A percentile compares a stretch with the other conserved stretches of the same genome.
Conservation (phyloP, 2,329 filamentous ascomycete species). For the Cladobotryum protrusum region DNA sequence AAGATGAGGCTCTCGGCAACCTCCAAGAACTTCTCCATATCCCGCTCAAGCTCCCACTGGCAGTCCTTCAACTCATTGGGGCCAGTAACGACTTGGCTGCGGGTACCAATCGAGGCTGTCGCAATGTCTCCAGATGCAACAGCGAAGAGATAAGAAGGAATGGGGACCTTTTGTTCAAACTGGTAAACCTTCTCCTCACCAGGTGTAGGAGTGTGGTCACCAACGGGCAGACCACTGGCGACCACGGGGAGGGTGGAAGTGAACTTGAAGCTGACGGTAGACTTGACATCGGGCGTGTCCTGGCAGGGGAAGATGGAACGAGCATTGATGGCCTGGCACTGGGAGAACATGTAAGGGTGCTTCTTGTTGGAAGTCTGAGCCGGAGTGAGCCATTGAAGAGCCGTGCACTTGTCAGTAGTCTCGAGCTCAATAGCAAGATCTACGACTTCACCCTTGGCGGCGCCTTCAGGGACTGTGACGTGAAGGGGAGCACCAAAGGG, state of each 20-base stretch:
- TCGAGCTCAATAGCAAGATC: slow-evolving; percentile 61
- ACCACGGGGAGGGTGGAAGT: slow-evolving; percentile 84
- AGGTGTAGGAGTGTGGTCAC: slow-evolving; percentile 37
- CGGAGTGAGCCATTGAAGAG: slow-evolving; percentile 90
- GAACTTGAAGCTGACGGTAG: slow-evolving; percentile 86
- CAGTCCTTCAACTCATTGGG: slow-evolving; percentile 79
- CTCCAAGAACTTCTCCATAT: slow-evolving; percentile 88
- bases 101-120: slow-evolving; percentile 77
- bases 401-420: slow-evolving; percentile 84
- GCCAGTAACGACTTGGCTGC: slow-evolving; percentile 78
- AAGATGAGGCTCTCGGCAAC: slow-evolving; percentile 76
- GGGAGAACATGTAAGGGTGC: slow-evolving; percentile 95
- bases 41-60: slow-evolving; percentile 85
- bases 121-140: slow-evolving; percentile 80
- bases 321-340: slow-evolving; percentile 94
- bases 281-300: slow-evolving; percentile 95
- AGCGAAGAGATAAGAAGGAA: slow-evolving; percentile 93
- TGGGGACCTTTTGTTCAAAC: slow-evolving; percentile 87
- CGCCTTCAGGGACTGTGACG: slow-evolving; percentile 52
- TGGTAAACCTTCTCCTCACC: slow-evolving; percentile 61
- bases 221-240: slow-evolving; percentile 68
- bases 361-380: slow-evolving; percentile 93
- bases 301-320: slow-evolving; percentile 94
- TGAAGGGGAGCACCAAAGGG: slow-evolving; percentile 70
- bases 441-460: slow-evolving; percentile 46